phyloP scores from a whole-genome alignment of 1,284 basidiomycete species.

The Ustilago curta region DNA sequence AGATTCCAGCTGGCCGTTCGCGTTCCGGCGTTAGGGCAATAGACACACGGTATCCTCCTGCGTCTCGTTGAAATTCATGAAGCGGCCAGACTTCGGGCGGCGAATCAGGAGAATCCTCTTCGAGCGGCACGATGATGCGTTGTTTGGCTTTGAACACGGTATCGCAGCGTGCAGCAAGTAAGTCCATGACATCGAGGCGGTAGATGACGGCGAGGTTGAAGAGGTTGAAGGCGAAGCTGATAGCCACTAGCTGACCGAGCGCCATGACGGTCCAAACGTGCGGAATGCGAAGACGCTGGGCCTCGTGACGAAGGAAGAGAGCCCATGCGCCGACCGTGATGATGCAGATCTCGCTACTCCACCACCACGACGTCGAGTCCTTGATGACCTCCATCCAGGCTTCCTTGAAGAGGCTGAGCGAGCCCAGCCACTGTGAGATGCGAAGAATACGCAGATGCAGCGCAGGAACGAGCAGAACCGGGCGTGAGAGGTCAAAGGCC shows the following conservation, averaged over 20 bases:
- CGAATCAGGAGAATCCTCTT: neutral
- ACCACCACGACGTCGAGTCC: slow-evolving; percentile 77
- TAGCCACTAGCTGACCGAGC: slow-evolving; percentile 80
- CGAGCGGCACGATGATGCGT: slow-evolving; percentile 19
- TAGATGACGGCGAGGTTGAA: slow-evolving; percentile 76
- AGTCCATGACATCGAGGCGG: slow-evolving; percentile 55
- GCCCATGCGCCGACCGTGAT: slow-evolving; percentile 78
- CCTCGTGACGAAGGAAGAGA: slow-evolving; percentile 75
- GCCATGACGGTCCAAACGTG: slow-evolving; percentile 80
- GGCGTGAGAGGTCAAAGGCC: slow-evolving; percentile 26
- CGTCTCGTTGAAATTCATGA: neutral
- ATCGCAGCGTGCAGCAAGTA: slow-evolving; percentile 18
- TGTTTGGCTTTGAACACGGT: slow-evolving; percentile 11
- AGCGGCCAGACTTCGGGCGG: slow-evolving; percentile 4
- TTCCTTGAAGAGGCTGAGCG: slow-evolving; percentile 78
- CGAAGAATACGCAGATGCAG: slow-evolving; percentile 63
- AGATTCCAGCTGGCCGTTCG: slow-evolving; percentile 1
- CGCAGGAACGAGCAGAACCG: slow-evolving; percentile 60
- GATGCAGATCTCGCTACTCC: slow-evolving; percentile 79
- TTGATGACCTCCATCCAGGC: slow-evolving; percentile 74
- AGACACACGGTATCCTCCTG: neutral
- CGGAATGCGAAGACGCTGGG: slow-evolving; percentile 73
- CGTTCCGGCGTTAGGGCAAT: neutral
- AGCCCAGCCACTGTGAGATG: slow-evolving; percentile 74
- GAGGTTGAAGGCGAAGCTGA: slow-evolving; percentile 78